Base-by-base conservation (phyloP, 352 stramenopile genomes). In the Globisporangium nagaii region DNA sequence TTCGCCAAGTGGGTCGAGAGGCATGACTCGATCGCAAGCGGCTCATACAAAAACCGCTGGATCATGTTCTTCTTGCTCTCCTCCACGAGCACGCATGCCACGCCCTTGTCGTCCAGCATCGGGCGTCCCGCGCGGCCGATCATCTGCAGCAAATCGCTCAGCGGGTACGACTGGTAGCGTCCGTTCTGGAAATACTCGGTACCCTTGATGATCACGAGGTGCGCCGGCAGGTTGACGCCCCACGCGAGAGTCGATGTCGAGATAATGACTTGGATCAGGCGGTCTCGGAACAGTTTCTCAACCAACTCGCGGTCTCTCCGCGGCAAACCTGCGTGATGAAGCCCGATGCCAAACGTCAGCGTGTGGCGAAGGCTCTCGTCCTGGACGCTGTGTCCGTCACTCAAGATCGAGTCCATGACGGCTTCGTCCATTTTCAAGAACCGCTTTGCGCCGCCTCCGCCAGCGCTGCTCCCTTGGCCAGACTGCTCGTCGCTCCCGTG, bases 111-210 rank as follows among this genome's bases (percentile, higher is more conserved):
- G 68, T 99, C 97, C 63, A 99, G 97, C 40, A 98, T 76, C 22
- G 96, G 96, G 3, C 97, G 84, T 9, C 97, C 97, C 4, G 97
- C 97, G 48, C 97, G 79, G 12, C 97, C 98, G 78, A 99, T 99
- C 97, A 99, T 99, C 68, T 99, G 97, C n/a, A 99, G 65, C 31
- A 99, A 75, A 68, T 99, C 96, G 12, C 96, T 99, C 50, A 99
- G 81, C 28, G 96, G 93, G 63, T 99, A 99, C 61, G 99, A 97
- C 20, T 98, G 89, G 71, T 99, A 99, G 19, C 96, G 76, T 8
- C 86, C 90, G 36, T 86, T 84, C 15, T 84, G 66, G 74, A 98
- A 99, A 60, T 92, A 99, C 62, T 99, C 95, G 1, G 96, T 99
- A 37, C 97, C 96, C 72, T 99, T 99, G 36, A 99, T 82, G 13